phyloP scores from a whole-genome alignment of 768 basidiomycete genomes.

The Mycena galopus region DNA sequence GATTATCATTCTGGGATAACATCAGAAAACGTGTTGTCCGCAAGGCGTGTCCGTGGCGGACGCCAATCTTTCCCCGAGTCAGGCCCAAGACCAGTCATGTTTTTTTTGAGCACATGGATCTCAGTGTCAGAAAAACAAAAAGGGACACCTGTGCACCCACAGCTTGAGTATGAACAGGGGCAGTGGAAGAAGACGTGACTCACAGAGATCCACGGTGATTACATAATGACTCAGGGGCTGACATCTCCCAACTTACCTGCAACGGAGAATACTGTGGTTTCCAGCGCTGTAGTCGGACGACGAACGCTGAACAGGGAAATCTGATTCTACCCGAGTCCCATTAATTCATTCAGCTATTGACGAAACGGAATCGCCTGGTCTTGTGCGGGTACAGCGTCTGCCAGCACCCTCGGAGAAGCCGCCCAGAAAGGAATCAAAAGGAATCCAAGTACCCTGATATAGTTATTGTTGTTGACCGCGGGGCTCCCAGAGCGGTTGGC shows the following conservation, averaged over 20 bases:
- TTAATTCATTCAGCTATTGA: background rate
- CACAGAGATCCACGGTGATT: slow-evolving; percentile 17
- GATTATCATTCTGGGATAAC: slow-evolving; percentile 28
- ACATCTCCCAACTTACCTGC: too few species aligned
- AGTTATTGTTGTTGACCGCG: slow-evolving; percentile 7
- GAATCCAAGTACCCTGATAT: slow-evolving; percentile 7
- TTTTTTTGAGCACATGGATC: background rate
- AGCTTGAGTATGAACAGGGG: background rate
- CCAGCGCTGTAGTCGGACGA: background rate
- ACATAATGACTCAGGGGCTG: too few species aligned
- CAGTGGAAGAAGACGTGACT: background rate
- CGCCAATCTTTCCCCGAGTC: slow-evolving; percentile 19
- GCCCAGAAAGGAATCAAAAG: background rate
- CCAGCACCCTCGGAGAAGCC: background rate
- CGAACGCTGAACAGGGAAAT: background rate
- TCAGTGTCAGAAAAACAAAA: background rate
- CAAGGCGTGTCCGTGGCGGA: slow-evolving; percentile 32
- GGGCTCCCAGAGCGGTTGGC: background rate
- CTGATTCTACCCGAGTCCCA: background rate
- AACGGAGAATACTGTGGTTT: background rate
- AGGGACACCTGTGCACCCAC: background rate
- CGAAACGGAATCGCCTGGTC: background rate
- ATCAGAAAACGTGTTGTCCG: slow-evolving; percentile 36
- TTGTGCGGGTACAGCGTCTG: background rate
- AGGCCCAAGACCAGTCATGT: slow-evolving; percentile 11